Evolutionary conservation across 306 rosid species (phyloP).

Genomic region (Dryas alaskensis): DNA sequence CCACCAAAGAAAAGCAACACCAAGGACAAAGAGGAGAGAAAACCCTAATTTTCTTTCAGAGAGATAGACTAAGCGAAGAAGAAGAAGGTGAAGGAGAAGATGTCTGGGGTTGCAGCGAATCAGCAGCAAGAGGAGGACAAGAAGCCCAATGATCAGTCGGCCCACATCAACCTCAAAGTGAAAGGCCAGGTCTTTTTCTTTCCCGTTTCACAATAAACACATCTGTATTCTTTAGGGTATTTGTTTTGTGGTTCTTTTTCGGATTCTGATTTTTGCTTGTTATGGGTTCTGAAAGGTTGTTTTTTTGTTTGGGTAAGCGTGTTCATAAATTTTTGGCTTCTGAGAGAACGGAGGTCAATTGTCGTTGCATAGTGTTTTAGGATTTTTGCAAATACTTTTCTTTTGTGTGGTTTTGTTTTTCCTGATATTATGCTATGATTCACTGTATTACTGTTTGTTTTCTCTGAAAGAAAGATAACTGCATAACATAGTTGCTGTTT

Average conservation of each 20-base stretch:
- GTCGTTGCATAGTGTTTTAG: background rate
- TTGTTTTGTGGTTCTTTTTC: background rate
- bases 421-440: background rate
- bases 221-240: background rate
- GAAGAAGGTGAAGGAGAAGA: constrained; percentile 8
- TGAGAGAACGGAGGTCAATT: background rate
- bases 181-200: constrained; percentile 63
- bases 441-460: background rate
- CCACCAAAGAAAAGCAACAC: background rate
- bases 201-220: background rate
- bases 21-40: background rate
- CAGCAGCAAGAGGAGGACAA: constrained; percentile 61
- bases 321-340: background rate
- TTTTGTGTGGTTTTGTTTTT: background rate
- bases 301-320: too few species aligned
- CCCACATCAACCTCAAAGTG: constrained; percentile 74
- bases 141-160: constrained; percentile 58
- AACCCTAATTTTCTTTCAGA: background rate
- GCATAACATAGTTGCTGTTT: background rate
- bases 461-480: background rate
- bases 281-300: background rate
- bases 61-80: background rate
- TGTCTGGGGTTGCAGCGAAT: constrained; percentile 47
- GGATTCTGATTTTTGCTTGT: background rate
- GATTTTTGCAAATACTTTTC: background rate